Conservation (phyloP, 768 basidiomycete genomes). For the Suillus decipiens region DNA sequence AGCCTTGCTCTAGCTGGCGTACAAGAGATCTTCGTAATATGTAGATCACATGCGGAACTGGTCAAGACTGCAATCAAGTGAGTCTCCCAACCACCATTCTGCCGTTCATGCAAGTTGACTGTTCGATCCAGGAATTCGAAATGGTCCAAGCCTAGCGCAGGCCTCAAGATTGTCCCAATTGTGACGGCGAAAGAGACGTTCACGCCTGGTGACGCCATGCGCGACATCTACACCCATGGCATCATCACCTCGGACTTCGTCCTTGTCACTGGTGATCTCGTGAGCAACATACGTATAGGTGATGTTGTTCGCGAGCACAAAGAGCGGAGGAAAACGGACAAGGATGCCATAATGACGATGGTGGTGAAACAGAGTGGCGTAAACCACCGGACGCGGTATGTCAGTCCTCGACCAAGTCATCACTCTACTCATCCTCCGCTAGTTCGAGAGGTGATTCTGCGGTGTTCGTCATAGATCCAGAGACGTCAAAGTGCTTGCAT, state of each 20-base stretch:
- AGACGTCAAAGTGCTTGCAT: constrained; percentile 80
- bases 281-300: constrained; percentile 90
- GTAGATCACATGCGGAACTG: constrained; percentile 85
- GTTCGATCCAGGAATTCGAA: constrained; percentile 61
- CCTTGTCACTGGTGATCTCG: constrained; percentile 87
- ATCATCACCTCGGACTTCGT: constrained; percentile 91
- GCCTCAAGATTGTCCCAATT: constrained; percentile 82
- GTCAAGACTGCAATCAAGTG: constrained; percentile 86
- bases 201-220: constrained; percentile 90
- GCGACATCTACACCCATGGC: constrained; percentile 90
- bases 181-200: constrained; percentile 85
- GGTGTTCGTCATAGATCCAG: constrained; percentile 75
- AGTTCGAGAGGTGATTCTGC: constrained; percentile 75
- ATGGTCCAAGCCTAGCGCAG: constrained; percentile 80
- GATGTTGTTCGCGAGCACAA: constrained; percentile 89
- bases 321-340: constrained; percentile 81
- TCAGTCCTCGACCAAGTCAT: constrained; percentile 6
- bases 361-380: constrained; percentile 81
- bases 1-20: constrained; percentile 93
- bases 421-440: constrained; percentile 3
- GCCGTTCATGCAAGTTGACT: constrained; percentile 5
- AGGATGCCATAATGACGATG: constrained; percentile 97
- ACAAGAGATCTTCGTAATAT: constrained; percentile 94
- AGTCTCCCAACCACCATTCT: constrained; percentile 18
- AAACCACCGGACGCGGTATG: constrained; percentile 72